These are phyloP conservation scores for Colletotrichum australisinense DNA, from an alignment of 2,329 filamentous ascomycete genomes.

Conservation along the genomic window DNA sequence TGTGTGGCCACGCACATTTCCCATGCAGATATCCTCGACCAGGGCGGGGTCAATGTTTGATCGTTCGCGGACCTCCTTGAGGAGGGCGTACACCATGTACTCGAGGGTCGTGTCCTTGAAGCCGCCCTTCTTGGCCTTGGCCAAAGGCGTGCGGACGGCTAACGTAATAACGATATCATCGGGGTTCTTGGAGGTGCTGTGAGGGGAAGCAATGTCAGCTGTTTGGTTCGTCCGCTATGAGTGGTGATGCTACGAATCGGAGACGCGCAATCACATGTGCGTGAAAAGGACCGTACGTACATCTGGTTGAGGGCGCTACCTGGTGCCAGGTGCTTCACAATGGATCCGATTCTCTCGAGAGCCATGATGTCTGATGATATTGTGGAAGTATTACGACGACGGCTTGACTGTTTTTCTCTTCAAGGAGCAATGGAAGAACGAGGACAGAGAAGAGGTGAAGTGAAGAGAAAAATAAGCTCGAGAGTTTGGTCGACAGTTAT, in stretches of 20 bases:
- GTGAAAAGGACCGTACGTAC: slow-evolving; percentile 63
- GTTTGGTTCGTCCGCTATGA: background rate
- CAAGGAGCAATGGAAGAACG: background rate
- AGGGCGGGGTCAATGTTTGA: slow-evolving; percentile 83
- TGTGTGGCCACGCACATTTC: slow-evolving; percentile 74
- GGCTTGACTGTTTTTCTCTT: background rate
- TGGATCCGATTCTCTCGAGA: slow-evolving; percentile 85
- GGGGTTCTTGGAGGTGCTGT: slow-evolving; percentile 88
- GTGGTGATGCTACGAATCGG: background rate
- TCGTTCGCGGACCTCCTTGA: slow-evolving; percentile 80
- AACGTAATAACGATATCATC: slow-evolving; percentile 98
- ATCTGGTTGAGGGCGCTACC: slow-evolving; percentile 78
- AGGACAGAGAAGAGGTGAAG: background rate
- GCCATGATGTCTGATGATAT: slow-evolving; percentile 68
- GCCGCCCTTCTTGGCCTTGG: slow-evolving; percentile 90
- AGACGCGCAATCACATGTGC: slow-evolving; percentile 23
- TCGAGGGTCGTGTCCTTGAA: slow-evolving; percentile 96
- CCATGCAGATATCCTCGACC: slow-evolving; percentile 90
- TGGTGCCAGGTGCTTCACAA: slow-evolving; percentile 87
- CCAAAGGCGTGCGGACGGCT: slow-evolving; percentile 87
- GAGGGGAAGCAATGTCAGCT: slow-evolving; percentile 35
- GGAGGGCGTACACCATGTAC: slow-evolving; percentile 83
- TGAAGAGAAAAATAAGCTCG: slow-evolving; percentile 24
- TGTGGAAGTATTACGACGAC: background rate
- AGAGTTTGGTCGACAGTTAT: slow-evolving; percentile 16